Evolutionary conservation across 2,329 filamentous ascomycete species (phyloP), one percentile per base, ranked within the genome.

Genomic region (Pyrenochaeta sp.): DNA sequence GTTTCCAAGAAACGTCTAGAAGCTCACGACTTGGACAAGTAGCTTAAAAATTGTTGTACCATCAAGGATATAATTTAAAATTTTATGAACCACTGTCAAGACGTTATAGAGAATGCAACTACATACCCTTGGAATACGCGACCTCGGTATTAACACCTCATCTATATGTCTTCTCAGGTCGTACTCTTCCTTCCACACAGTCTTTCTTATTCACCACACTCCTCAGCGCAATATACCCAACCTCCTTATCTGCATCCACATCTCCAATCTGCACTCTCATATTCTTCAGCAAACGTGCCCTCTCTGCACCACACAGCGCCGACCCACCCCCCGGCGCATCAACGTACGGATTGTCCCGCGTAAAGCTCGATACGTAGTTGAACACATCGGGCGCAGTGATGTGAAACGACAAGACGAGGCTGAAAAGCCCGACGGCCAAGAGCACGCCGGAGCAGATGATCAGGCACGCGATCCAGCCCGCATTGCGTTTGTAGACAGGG

Each of bases 351-450:
- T 49, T 44, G 32, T 49, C 37, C 15, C 36, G 41, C 8, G 41
- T 49, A 20, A 44, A 41, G 5, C 32, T 37, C 3, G 46, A 44
- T 3, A 45, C 27, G 28, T 45, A 44, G 15, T 44, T 34, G n/a
- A 44, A 45, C 3, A 44, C 35, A 14, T 49, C 37, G 4, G 41
- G 46, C 13, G 30, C 44, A 1, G 31, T 24, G n/a, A 37, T 43
- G 3, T 10, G 14, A 4, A 35, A 14, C 10, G 34, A 37, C 4
- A 43, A 10, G 13, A 40, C 21, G 20, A 39, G 20, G 11, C 44
- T 42, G 22, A 35, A 17, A 10, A 43, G 36, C 7, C 44, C 37
- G 8, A 48, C 15, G 7, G 40, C 18, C 14, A 44, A 17, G 8
- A 38, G 18, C 10, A 37, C 14, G 13, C 32, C 26, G 9, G 41